Conservation (phyloP, 2,329 filamentous ascomycete genomes). For the Drechslerella dactyloides region DNA sequence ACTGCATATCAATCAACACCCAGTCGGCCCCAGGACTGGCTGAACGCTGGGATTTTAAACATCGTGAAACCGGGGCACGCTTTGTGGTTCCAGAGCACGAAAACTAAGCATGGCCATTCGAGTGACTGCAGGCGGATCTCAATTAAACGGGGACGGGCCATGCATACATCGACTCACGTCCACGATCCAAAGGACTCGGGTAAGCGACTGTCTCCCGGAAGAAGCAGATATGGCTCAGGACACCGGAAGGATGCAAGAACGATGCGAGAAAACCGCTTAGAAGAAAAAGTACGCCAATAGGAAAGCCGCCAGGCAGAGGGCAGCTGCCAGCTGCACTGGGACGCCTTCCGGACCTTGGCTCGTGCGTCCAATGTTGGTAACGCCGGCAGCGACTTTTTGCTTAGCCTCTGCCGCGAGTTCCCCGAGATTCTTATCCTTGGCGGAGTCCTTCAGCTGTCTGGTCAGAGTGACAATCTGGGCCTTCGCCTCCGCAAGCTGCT, state of each 20-base stretch:
- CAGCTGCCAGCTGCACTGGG: constrained; percentile 81
- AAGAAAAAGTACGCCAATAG: constrained; percentile 96
- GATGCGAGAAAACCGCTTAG: constrained; percentile 60
- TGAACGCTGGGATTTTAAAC: not conserved
- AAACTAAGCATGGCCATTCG: constrained; percentile 1
- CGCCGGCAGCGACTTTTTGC: constrained; percentile 64
- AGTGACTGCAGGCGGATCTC: constrained; percentile 8
- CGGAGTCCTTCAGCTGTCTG: constrained; percentile 69
- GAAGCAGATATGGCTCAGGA: constrained; percentile 15
- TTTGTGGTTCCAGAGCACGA: not conserved
- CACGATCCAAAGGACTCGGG: constrained; percentile 1
- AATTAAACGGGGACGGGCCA: constrained; percentile 10
- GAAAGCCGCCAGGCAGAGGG: constrained; percentile 87
- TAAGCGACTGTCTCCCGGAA: constrained; percentile 12
- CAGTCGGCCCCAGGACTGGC: not conserved
- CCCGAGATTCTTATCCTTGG: constrained; percentile 77
- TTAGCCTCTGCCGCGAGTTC: constrained; percentile 60
- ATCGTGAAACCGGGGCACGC: not conserved
- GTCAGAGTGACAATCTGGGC: constrained; percentile 73
- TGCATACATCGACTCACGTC: not conserved
- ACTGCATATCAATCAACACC: not conserved
- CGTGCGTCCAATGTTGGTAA: constrained; percentile 61
- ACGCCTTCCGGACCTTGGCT: constrained; percentile 73
- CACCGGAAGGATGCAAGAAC: not conserved
- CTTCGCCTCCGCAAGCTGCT: constrained; percentile 76